Conservation (phyloP, 352 stramenopile genomes). For the Pythium volutum region DNA sequence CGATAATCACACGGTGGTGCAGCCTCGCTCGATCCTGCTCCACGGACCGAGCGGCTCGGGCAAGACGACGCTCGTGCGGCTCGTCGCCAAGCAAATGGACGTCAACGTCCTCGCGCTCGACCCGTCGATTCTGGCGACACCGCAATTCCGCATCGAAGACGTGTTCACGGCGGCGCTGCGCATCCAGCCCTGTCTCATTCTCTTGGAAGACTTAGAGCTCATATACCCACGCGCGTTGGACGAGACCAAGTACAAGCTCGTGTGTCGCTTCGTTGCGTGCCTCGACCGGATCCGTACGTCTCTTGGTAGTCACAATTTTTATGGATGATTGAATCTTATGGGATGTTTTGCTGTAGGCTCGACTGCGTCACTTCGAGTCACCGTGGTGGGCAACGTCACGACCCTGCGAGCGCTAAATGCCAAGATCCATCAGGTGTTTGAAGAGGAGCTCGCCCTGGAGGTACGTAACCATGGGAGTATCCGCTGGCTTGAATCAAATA, state of each 20-base stretch:
- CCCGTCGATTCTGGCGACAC: constrained; percentile 47
- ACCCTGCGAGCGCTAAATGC: constrained; percentile 47
- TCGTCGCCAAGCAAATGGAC: constrained; percentile 40
- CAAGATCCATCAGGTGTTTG: constrained; percentile 74
- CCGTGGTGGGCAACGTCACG: constrained; percentile 64
- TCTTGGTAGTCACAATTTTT: neutral
- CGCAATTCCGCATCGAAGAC: constrained; percentile 50
- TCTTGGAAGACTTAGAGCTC: constrained; percentile 74
- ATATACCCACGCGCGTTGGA: constrained; percentile 68
- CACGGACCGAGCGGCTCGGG: constrained; percentile 64
- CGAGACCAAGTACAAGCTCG: constrained; percentile 70
- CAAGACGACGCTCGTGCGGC: constrained; percentile 67
- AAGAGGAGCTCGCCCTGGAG: constrained; percentile 68
- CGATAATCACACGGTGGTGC: constrained; percentile 21
- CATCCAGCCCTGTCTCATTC: constrained; percentile 64
- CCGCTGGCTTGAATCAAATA: neutral
- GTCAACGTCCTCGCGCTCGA: constrained; percentile 71
- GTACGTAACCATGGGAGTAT: constrained; percentile 30
- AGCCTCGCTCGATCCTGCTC: constrained; percentile 50
- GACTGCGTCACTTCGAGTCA: constrained; percentile 33
- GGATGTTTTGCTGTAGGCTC: constrained; percentile 24
- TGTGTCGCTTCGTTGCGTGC: constrained; percentile 55
- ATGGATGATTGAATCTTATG: neutral
- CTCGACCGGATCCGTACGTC: constrained; percentile 54
- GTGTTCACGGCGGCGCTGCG: constrained; percentile 69